Conservation (phyloP, 768 basidiomycete species). For the Naganishia friedmannii region DNA sequence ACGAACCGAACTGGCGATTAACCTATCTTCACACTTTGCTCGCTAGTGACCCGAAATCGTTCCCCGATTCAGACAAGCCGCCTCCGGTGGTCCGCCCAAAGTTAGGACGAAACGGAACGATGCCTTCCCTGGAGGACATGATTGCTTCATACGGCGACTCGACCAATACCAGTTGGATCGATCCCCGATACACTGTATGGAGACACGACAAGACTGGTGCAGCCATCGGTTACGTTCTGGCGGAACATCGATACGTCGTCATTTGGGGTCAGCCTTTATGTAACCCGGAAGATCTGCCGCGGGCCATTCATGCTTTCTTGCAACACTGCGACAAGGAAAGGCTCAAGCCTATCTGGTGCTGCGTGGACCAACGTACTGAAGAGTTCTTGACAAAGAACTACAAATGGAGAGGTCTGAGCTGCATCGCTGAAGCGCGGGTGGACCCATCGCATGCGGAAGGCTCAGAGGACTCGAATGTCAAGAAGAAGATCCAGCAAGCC, state of each 20-base stretch:
- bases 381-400: slow-evolving; percentile 57
- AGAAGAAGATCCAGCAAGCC: slow-evolving; percentile 63
- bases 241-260: slow-evolving; percentile 58
- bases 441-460: slow-evolving; percentile 58
- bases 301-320: slow-evolving; percentile 59
- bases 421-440: slow-evolving; percentile 64
- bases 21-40: not conserved
- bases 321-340: slow-evolving; percentile 53
- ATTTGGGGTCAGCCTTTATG: slow-evolving; percentile 66
- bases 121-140: slow-evolving; percentile 57
- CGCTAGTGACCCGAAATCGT: slow-evolving; percentile 31
- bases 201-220: slow-evolving; percentile 60
- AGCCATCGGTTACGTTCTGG: slow-evolving; percentile 63
- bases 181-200: slow-evolving; percentile 58
- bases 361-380: slow-evolving; percentile 60
- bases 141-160: slow-evolving; percentile 67
- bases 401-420: slow-evolving; percentile 63
- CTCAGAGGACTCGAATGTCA: slow-evolving; percentile 57
- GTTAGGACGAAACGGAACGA: slow-evolving; percentile 37
- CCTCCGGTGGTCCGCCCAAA: slow-evolving; percentile 36
- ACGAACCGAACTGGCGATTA: too few relatives aligned
- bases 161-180: slow-evolving; percentile 69
- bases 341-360: slow-evolving; percentile 63
- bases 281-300: slow-evolving; percentile 51
- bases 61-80: slow-evolving; percentile 30